Base-by-base conservation (phyloP, 2,329 filamentous ascomycete genomes). In the Pseudocercospora fijiensis region DNA sequence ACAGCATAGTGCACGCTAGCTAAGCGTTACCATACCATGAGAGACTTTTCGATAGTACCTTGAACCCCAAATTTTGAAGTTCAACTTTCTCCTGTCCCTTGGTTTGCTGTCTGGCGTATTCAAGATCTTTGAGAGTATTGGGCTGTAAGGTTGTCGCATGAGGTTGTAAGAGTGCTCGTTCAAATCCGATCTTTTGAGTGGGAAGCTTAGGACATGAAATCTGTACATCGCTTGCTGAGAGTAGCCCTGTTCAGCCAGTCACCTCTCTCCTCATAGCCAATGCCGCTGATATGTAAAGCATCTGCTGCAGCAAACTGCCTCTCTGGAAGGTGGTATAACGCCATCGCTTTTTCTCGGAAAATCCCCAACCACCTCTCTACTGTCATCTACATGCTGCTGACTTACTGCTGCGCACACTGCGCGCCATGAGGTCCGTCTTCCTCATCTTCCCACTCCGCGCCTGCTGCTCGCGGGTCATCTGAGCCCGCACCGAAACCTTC, bases 401-500 rank as follows among this genome's bases (percentile, higher is more conserved):
- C 10, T n/a, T 86, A 91, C 81, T 91, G 89, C 62, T 88, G 86
- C 66, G 88, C 86, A 73, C 90, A 93, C 76, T 93, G 90, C 27
- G 89, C 82, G 62, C 82, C 81, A 45, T 83, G 86, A 4, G 84
- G 79, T 24, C 78, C 80, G 16, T 78, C 87, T 0, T 86, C 88
- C 27, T 87, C 87, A 1, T 89, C 89, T 26, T 90, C 87, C 78
- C 90, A 88, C 84, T 89, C 91, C 11, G 85, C 86, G 64, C 83
- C 83, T 18, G 83, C 86, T 20, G 83, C 86, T 61, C 88, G 80
- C 18, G 88, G 86, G 72, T 91, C 89, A 60, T 85, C 88, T 2
- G 88, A 88, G 68, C 85, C 86, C 58, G 87, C 88, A 56, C 90
- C 90, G 82, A 92, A 92, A 81, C 92, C 87, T 58, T 97, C 91